Evolutionary conservation across 1,284 basidiomycete genomes (phyloP).

Genomic region (Xerocomus minutiporus): DNA sequence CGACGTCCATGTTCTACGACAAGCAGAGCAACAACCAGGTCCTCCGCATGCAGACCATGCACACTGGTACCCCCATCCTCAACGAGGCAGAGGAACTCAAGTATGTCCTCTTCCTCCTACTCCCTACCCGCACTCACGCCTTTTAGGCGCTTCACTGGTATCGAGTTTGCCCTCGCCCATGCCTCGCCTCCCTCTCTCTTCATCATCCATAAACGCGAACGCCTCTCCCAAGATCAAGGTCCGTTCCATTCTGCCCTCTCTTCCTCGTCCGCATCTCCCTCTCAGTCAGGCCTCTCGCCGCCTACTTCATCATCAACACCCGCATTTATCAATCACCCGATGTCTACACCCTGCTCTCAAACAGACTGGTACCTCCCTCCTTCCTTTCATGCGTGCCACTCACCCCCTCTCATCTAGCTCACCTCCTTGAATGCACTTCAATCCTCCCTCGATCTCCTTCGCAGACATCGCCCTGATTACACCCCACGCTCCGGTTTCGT

Average conservation of each 20-base stretch:
- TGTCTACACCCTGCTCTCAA: constrained; percentile 75
- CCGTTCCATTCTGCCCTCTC: constrained; percentile 19
- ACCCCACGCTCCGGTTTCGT: constrained; percentile 75
- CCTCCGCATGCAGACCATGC: constrained; percentile 84
- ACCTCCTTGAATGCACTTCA: constrained; percentile 70
- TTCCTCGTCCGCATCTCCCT: not conserved
- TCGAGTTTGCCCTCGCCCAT: constrained; percentile 80
- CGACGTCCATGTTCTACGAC: constrained; percentile 84
- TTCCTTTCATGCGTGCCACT: not conserved
- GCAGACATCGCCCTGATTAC: constrained; percentile 67
- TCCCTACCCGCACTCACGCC: not conserved
- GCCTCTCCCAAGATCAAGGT: constrained; percentile 78
- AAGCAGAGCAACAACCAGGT: constrained; percentile 87
- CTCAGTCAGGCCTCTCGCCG: constrained; percentile 66
- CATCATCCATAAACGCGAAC: constrained; percentile 80
- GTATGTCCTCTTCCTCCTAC: constrained; percentile 38
- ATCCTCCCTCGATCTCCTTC: constrained; percentile 66
- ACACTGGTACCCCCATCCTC: constrained; percentile 62
- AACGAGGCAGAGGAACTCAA: constrained; percentile 79
- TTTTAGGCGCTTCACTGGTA: constrained; percentile 70
- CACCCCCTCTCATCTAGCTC: constrained; percentile 41
- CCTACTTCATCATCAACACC: constrained; percentile 82
- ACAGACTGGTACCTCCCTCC: constrained; percentile 55
- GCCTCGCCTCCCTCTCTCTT: constrained; percentile 74
- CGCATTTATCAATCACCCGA: constrained; percentile 84